Evolutionary conservation across 164 flowering plant species (phyloP), one percentile per base, ranked within the genome.

Genomic region (Kalanchoe fedtschenkoi): DNA sequence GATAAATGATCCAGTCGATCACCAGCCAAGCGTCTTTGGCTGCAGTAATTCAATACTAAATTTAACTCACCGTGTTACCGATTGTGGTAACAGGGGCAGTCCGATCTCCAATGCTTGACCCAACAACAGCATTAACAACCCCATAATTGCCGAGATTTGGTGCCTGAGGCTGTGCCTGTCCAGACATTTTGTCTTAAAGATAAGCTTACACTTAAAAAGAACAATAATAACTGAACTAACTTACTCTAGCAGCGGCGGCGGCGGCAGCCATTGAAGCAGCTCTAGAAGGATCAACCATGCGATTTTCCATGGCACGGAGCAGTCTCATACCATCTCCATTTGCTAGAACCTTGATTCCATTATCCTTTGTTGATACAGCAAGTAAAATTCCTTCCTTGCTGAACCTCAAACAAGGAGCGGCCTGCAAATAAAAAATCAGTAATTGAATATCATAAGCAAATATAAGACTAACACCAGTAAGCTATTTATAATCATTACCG

Each of bases 281-380:
- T 71, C 83, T 81, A 58, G 88, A 71, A 69, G 82, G 71, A 74
- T 83, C 87, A 76, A 75, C 77, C 53, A 77, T 15, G 34, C 82
- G 85, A 75, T 47, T 76, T 38, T 86, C 89, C 68, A 73, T 70
- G 14, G 78, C 68, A 19, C 82, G 68, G 22, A 86, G 71, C 68
- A 84, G 61, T 69, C 81, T 84, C 60, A 81, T 54, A 39, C 95
- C 95, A 62, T 84, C 90, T 13, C 75, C 46, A 72, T 81, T 87
- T 38, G 88, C 90, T 35, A 87, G 73, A 67, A 87, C 72, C 75
- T 80, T 87, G 29, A 87, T 51, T 46, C 87, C 78, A 73, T 83
- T 83, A 8, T 84, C 88, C 69, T 68, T 83, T 10, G 95, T 80
- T 35, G 95, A 84, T 62, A 81, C 88, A 69, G 95, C 85, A 57